These are phyloP conservation scores for Dryadomyces quercivorus DNA, from an alignment of 2,329 filamentous ascomycete genomes.

Conservation along the genomic window DNA sequence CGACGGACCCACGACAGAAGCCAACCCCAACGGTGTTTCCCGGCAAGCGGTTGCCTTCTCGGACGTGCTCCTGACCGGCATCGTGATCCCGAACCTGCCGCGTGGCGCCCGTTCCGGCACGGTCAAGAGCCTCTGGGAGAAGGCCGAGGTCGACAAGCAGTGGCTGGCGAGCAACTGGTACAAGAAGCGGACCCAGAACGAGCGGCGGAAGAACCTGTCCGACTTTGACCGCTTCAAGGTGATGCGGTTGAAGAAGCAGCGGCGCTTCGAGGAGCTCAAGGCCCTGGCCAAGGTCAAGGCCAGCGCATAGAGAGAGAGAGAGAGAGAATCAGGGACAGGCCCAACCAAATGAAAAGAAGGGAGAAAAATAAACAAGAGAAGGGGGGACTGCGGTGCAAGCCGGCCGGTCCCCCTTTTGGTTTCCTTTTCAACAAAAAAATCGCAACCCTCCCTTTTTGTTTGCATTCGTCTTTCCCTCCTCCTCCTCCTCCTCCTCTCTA, in stretches of 20 bases:
- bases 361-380: neutral
- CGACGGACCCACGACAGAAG: constrained; percentile 80
- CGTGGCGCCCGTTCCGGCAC: constrained; percentile 71
- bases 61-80: constrained; percentile 76
- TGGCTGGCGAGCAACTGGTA: constrained; percentile 87
- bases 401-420: neutral
- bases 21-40: constrained; percentile 60
- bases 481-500: neutral
- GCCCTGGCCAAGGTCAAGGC: constrained; percentile 86
- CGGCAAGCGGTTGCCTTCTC: constrained; percentile 77
- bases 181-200: constrained; percentile 78
- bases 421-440: neutral
- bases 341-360: no score
- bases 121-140: constrained; percentile 84
- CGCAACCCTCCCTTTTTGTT: neutral
- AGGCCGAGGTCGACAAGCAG: constrained; percentile 82
- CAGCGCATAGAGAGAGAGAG: constrained; percentile 44
- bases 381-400: neutral
- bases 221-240: constrained; percentile 99
- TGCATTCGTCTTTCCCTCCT: neutral
- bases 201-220: constrained; percentile 80
- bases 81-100: constrained; percentile 77
- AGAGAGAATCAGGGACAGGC: neutral
- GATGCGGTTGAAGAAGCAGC: constrained; percentile 98
- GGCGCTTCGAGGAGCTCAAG: constrained; percentile 96